These are phyloP conservation scores for Alternaria viburni DNA, from an alignment of 2,329 filamentous ascomycete genomes.

Conservation along the genomic window DNA sequence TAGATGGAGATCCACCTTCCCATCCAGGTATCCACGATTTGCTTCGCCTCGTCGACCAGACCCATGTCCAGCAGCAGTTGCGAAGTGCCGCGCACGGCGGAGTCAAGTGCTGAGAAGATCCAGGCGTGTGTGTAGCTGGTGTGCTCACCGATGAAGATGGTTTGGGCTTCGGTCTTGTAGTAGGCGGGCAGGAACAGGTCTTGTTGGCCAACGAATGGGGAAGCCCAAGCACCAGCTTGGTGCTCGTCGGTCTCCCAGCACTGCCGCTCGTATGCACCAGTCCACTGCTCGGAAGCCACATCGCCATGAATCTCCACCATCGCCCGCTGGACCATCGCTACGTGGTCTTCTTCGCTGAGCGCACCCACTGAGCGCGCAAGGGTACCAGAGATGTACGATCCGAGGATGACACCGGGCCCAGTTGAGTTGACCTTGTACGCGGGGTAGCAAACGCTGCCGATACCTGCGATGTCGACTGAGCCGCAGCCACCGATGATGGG, in stretches of 20 bases:
- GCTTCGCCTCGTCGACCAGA: conserved; percentile 72
- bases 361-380: conserved; percentile 55
- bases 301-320: conserved; percentile 72
- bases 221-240: conserved; percentile 68
- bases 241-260: conserved; percentile 71
- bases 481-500: conserved; percentile 71
- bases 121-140: conserved; percentile 70
- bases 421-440: conserved; percentile 70
- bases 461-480: conserved; percentile 65
- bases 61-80: conserved; percentile 70
- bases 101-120: conserved; percentile 72
- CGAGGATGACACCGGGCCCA: conserved; percentile 67
- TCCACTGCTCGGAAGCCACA: conserved; percentile 66
- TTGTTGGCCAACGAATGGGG: conserved; percentile 68
- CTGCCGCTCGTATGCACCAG: conserved; percentile 67
- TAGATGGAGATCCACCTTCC: conserved; percentile 63
- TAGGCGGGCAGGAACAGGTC: conserved; percentile 75
- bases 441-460: conserved; percentile 70
- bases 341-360: conserved; percentile 65
- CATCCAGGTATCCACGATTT: conserved; percentile 70
- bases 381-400: conserved; percentile 61
- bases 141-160: conserved; percentile 64
- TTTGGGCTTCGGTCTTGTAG: conserved; percentile 71
- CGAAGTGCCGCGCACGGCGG: conserved; percentile 68
- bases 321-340: conserved; percentile 67